These are phyloP conservation scores for Eustoma russellianum DNA, from an alignment of 257 asterid species.

Conservation along the genomic window DNA sequence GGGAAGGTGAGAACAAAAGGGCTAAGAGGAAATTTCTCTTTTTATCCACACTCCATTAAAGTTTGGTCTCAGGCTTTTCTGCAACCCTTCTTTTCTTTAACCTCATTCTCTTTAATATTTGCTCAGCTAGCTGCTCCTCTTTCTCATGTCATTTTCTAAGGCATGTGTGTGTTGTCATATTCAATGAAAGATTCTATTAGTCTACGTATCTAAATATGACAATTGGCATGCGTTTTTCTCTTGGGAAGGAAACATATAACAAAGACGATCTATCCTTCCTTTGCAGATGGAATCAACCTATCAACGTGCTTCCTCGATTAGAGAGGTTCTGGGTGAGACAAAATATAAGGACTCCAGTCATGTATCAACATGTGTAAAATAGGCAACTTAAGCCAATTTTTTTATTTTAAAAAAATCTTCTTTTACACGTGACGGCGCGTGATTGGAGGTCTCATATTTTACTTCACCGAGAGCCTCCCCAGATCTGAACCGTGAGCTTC, in stretches of 20 bases:
- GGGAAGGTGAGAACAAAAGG: conserved; percentile 18
- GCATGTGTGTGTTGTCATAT: conserved; percentile 37
- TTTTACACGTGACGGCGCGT: no score
- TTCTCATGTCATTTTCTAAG: no score
- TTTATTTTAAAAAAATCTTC: no score
- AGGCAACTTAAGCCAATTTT: no score
- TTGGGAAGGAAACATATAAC: conserved; percentile 4
- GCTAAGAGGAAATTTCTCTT: conserved; percentile 19
- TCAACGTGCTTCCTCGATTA: background rate
- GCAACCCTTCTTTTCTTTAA: background rate
- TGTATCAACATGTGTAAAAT: no score
- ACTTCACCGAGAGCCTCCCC: no score
- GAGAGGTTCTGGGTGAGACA: no score
- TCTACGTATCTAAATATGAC: conserved; percentile 16
- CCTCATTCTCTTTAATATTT: conserved; percentile 7
- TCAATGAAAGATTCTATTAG: conserved; percentile 27
- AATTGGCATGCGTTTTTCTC: conserved; percentile 9
- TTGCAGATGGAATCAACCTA: conserved; percentile 1
- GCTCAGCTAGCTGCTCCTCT: no score
- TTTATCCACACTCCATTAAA: conserved; percentile 14
- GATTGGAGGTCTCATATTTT: no score
- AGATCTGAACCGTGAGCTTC: no score
- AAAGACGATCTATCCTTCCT: background rate
- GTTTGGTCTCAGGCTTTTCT: conserved; percentile 8
- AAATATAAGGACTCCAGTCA: no score